Evolutionary conservation across 768 basidiomycete genomes (phyloP), one percentile per base, ranked within the genome.

Genomic region (Cystofilobasidium macerans): DNA sequence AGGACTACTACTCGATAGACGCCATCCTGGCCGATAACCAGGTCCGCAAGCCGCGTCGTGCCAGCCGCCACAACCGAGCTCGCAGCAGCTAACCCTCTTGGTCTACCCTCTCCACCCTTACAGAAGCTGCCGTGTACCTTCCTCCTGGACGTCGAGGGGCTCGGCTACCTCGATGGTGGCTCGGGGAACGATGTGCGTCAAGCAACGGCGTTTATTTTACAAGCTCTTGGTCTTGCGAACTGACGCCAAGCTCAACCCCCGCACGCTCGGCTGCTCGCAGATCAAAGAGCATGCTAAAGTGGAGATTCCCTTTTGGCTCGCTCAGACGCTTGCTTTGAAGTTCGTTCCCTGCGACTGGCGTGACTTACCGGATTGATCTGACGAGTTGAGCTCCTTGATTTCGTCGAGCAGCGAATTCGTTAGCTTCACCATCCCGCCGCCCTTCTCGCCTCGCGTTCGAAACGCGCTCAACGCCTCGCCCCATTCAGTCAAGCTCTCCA

Each of bases 91-190:
- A 18, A 61, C 65, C 32, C 57, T 33, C 11, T 26, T 18, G 20
- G 22, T 68, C 54, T 61, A 11, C 33, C 13, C 42, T n/a, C 32
- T 22, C 33, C 24, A 40, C 56, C 22, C 53, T 22, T 53, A n/a
- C 64, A 93, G 89, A 95, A 91, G 82, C 81, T 97, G 42, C 88
- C 90, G 78, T 95, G 92, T 75, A 89, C 86, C 3, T 94, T 97
- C 80, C 87, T 88, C 71, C 80, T 87, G 51, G 85, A 86, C 65
- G 84, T 95, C 22, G 83, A 85, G 9, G 84, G 85, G 68, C 85
- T 95, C 80, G 92, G 92, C 2, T 89, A 94, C 74, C 82, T 95
- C 14, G 88, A 88, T 53, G 89, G 89, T 56, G 88, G 89, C 30
- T 82, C 82, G 62, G 88, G 92, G 51, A 83, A 83, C 74, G 86